Evolutionary conservation across 768 basidiomycete genomes (phyloP), one percentile per base, ranked within the genome.

Genomic region (Phlebiopsis gigantea): DNA sequence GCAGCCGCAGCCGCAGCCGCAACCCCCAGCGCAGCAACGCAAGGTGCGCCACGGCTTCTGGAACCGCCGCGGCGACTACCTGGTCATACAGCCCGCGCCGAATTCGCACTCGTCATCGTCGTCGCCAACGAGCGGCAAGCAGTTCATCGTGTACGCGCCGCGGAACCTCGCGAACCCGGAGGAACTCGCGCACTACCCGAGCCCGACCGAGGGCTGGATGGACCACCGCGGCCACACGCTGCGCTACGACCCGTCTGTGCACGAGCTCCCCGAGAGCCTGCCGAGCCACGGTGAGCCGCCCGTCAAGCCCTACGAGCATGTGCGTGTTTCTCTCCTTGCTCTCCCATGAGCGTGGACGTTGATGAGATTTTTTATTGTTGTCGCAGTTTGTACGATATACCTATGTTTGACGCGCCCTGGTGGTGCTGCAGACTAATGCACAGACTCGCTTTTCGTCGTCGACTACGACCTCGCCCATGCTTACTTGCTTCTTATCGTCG

Each of bases 11-110:
- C 41, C 52, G 26, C 39, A 22, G 30, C 26, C 50, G 28, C 53
- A 29, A 14, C 39, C 41, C 4, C 39, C 39, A 24, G n/a, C 44
- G 43, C 53, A 19, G 5, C 53, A 17, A 24, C 51, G 60, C 1
- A 64, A 58, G 58, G 71, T 75, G 57, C 83, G 87, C 19, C 69
- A 70, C 30, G 88, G 88, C 1, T 82, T 73, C 61, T 90, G 88
- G 88, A 90, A 90, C 61, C 65, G 77, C n/a, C 81, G 87, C 1
- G 88, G 88, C 0, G 88, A 90, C 65, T 81, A 88, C 61, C 75
- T 87, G 49, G 24, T 59, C 24, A 31, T 55, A 21, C 51, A 53
- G 14, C 22, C 41, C 12, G 12, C 44, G 28, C 30, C 55, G n/a
- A 31, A 15, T 5, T 22, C 29, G 22, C 19, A 24, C 17, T 45